Evolutionary conservation across 805 yeast genomes (phyloP).

Genomic region (Candida chilensis): DNA sequence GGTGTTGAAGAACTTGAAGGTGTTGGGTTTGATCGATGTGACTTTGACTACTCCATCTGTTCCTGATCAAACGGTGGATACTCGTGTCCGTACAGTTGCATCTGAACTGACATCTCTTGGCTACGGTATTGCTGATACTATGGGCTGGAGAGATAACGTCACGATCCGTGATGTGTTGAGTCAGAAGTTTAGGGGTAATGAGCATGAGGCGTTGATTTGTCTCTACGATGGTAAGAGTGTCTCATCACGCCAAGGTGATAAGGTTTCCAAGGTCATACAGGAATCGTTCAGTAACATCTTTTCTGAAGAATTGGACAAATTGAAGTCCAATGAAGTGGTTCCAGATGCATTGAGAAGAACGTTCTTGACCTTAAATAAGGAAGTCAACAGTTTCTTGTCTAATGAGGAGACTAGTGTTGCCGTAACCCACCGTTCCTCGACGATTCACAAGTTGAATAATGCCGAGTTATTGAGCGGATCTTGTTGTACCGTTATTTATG

Average conservation of each 20-base stretch:
- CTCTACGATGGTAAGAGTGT: conserved; percentile 78
- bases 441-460: conserved; percentile 42
- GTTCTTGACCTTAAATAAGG: conserved; percentile 72
- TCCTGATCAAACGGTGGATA: conserved; percentile 78
- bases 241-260: no score
- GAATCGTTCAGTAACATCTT: conserved; percentile 60
- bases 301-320: conserved; percentile 51
- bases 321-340: conserved; percentile 34
- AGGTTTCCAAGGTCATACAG: conserved; percentile 66
- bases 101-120: conserved; percentile 67
- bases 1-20: conserved; percentile 55
- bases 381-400: conserved; percentile 56
- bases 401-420: conserved; percentile 33
- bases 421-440: conserved; percentile 42
- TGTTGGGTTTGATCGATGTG: conserved; percentile 89
- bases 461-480: conserved; percentile 73
- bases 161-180: conserved; percentile 78
- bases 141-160: conserved; percentile 59
- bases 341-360: conserved; percentile 77
- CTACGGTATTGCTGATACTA: conserved; percentile 86
- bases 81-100: conserved; percentile 86
- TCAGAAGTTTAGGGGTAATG: conserved; percentile 80
- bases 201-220: conserved; percentile 73
- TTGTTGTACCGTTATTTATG: conserved; percentile 72
- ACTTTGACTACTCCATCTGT: conserved; percentile 82